These are phyloP conservation scores for Diaporthe caulivora DNA, from an alignment of 2,329 filamentous ascomycete species.

Conservation along the genomic window DNA sequence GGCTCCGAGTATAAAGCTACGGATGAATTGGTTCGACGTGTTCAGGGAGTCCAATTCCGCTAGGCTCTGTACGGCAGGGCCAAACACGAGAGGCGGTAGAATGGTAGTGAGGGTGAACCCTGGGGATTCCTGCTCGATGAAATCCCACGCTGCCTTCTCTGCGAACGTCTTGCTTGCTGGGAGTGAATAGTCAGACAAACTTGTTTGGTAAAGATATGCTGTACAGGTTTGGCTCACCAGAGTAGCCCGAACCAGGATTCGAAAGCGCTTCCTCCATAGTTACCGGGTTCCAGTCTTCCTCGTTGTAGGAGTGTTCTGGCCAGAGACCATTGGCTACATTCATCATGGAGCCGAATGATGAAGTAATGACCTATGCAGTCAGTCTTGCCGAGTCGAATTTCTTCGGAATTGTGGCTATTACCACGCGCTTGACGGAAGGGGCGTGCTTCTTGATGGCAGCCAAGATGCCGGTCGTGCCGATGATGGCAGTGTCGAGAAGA, in stretches of 20 bases:
- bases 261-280: slow-evolving; percentile 51
- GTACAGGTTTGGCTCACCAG: neutral
- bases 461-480: slow-evolving; percentile 64
- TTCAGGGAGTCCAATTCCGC: neutral
- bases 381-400: neutral
- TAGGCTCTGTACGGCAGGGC: neutral
- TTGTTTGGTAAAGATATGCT: fast-evolving
- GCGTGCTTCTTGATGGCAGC: slow-evolving; percentile 58
- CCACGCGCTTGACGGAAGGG: slow-evolving; percentile 70
- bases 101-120: neutral
- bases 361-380: slow-evolving; percentile 57
- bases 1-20: neutral
- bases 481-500: slow-evolving; percentile 67
- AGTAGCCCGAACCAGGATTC: neutral
- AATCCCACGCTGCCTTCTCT: neutral
- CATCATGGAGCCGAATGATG: slow-evolving; percentile 58
- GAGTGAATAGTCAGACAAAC: neutral
- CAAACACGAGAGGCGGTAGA: neutral
- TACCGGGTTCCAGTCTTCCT: slow-evolving; percentile 57
- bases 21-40: neutral
- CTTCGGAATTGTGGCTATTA: neutral
- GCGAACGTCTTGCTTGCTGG: slow-evolving; percentile 6
- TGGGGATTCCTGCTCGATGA: neutral
- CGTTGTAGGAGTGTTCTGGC: slow-evolving; percentile 55
- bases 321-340: slow-evolving; percentile 49